A percentile compares a stretch with the other conserved stretches of the same genome.
Evolutionary conservation across 1,284 basidiomycete genomes (phyloP).

Genomic region (Phellinidium pouzarii): DNA sequence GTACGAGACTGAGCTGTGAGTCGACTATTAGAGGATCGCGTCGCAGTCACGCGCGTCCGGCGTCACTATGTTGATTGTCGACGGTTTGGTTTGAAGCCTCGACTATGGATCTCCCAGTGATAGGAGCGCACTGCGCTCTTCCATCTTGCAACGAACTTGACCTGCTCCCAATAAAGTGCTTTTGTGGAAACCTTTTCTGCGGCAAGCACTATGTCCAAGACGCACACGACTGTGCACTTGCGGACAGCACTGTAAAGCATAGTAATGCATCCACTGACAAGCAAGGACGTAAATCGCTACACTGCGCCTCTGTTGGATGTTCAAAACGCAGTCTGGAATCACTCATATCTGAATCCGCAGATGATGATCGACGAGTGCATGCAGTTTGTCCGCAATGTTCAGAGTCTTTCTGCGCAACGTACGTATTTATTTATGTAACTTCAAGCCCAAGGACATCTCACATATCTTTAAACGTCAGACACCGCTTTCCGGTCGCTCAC

Average conservation of each 20-base stretch:
- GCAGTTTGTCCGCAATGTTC: conserved; percentile 47
- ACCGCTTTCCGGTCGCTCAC: conserved; percentile 56
- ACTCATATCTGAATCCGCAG: conserved; percentile 27
- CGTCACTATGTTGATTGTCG: neutral
- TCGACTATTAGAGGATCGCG: neutral
- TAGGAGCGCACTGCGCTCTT: conserved; percentile 53
- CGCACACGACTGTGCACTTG: conserved; percentile 43
- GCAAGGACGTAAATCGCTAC: conserved; percentile 30
- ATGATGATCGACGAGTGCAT: conserved; percentile 26
- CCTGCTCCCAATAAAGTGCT: conserved; percentile 60
- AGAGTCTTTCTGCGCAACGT: conserved; percentile 58
- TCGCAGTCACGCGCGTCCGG: neutral
- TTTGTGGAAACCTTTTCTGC: conserved; percentile 48
- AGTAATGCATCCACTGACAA: conserved; percentile 6
- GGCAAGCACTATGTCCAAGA: conserved; percentile 51
- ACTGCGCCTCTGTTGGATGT: conserved; percentile 48
- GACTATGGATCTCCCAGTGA: conserved; percentile 32
- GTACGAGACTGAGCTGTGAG: neutral
- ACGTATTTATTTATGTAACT: conserved; percentile 26
- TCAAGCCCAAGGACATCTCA: too few species aligned
- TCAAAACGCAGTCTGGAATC: conserved; percentile 46
- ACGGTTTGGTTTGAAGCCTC: neutral
- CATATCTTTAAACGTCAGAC: conserved; percentile 31
- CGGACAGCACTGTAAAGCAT: too few species aligned
- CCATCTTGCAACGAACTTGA: conserved; percentile 48